Conservation (phyloP, 371 early-diverging fungal genomes). For the Mortierella sp. region DNA sequence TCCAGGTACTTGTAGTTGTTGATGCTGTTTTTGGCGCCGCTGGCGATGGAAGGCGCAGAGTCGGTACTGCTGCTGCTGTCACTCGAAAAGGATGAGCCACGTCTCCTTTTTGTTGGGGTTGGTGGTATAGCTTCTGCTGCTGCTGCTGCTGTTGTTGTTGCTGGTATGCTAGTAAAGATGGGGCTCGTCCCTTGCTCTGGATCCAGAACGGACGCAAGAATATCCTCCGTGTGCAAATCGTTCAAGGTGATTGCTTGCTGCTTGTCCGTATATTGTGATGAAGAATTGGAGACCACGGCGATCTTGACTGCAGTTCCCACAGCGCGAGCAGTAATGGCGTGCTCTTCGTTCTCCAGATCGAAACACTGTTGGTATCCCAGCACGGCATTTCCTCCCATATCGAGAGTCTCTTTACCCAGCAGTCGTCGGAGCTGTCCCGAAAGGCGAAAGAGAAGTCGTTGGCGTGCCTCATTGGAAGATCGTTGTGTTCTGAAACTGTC, state of each 20-base stretch:
- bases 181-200: slow-evolving; percentile 29
- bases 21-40: slow-evolving; percentile 56
- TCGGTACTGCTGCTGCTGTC: slow-evolving; percentile 42
- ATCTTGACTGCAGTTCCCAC: slow-evolving; percentile 79
- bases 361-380: slow-evolving; percentile 78
- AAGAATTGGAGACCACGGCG: slow-evolving; percentile 46
- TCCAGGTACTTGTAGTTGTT: slow-evolving; percentile 59
- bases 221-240: slow-evolving; percentile 38
- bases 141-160: neutral
- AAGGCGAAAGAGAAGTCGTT: slow-evolving; percentile 73
- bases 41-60: slow-evolving; percentile 51
- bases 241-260: slow-evolving; percentile 34
- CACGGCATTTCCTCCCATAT: slow-evolving; percentile 80
- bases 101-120: slow-evolving; percentile 20
- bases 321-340: slow-evolving; percentile 78
- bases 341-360: slow-evolving; percentile 77
- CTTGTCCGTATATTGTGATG: slow-evolving; percentile 29
- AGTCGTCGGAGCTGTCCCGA: slow-evolving; percentile 72
- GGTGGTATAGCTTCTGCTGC: slow-evolving; percentile 21
- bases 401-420: slow-evolving; percentile 78
- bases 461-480: slow-evolving; percentile 80
- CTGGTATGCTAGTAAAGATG: slow-evolving; percentile 4
- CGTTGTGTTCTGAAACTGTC: slow-evolving; percentile 80
- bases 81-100: slow-evolving; percentile 42
- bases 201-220: slow-evolving; percentile 32